Base-by-base conservation (phyloP, 345 rosid species). In the Pelargonium nanum region DNA sequence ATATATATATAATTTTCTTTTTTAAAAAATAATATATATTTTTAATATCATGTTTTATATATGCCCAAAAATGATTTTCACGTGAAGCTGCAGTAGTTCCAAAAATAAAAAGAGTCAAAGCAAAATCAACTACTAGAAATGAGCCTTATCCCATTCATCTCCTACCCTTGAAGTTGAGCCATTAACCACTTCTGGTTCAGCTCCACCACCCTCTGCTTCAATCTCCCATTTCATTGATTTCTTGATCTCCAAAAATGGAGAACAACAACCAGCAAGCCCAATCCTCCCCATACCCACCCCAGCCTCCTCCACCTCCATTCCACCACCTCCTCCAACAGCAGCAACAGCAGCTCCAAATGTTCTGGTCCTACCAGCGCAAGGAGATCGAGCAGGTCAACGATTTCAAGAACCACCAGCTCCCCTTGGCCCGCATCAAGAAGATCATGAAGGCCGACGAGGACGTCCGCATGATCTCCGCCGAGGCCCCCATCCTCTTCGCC, bases 361-460 rank as follows among this genome's bases (percentile, higher is more conserved):
- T 91, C 72, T 91, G 97, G 97, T 65, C 81, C 0, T 86, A 81
- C 74, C 97, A 91, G 72, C 84, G 91, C 7, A 81, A 91, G 30
- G 97, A 91, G 70, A 86, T 91, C 77, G 97, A 91, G 56, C 94
- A 91, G 57, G 96, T 76, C 2, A 91, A 80, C 68, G 96, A 91
- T 64, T 91, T 91, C 80, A 91, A 88, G 72, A 88, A 91, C 83
- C 98, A 91, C 67, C 98, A 91, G 78, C 83, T 91, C 26, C 98
- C 96, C 21, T 88, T 91, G 25, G 96, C 95, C 2, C 75, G 98
- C 26, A 91, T 88, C 83, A 88, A 88, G 79, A 91, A 88, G 81
- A 91, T 91, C 76, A 91, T 91, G 98, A 91, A 91, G 73, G 96
- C 96, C 23, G 95, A 91, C 60, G 96, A 91, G 69, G 98, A 91